These are phyloP conservation scores for Phlebopus sp. DNA, from an alignment of 1,284 basidiomycete genomes.

Conservation along the genomic window DNA sequence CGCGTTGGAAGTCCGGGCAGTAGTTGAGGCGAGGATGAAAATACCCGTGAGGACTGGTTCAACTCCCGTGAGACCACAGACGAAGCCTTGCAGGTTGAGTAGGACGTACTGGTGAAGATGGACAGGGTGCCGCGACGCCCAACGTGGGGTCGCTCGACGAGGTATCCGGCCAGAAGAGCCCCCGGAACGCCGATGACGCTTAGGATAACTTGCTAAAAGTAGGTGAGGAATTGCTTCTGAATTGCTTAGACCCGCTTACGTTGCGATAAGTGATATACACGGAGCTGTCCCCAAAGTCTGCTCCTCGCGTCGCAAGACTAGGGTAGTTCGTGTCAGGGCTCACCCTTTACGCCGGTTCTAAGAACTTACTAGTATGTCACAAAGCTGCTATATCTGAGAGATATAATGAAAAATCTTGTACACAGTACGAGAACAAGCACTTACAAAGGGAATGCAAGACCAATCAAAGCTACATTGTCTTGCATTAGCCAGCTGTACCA, in stretches of 20 bases:
- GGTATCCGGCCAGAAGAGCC: conserved; percentile 55
- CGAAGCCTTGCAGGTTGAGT: not conserved
- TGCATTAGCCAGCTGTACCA: conserved; percentile 21
- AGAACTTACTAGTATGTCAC: conserved; percentile 55
- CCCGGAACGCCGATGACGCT: conserved; percentile 69
- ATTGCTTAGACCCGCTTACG: conserved; percentile 34
- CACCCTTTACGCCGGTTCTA: not conserved
- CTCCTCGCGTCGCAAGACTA: conserved; percentile 59
- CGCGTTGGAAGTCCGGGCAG: conserved; percentile 29
- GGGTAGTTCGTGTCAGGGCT: not conserved
- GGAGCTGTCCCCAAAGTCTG: conserved; percentile 59
- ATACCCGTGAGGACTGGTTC: conserved; percentile 49
- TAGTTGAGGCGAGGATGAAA: conserved; percentile 30
- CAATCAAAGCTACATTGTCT: conserved; percentile 35
- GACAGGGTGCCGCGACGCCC: conserved; percentile 65
- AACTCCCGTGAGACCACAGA: not conserved
- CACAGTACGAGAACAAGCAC: conserved; percentile 12
- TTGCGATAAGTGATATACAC: conserved; percentile 67
- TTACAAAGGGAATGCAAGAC: conserved; percentile 61
- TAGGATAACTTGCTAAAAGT: conserved; percentile 59
- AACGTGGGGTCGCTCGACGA: conserved; percentile 55
- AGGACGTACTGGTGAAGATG: conserved; percentile 47
- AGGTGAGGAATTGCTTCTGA: conserved; percentile 1
- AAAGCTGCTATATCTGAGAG: conserved; percentile 52
- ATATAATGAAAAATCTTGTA: not conserved